These are phyloP conservation scores for Trichoderma oligosporum DNA, from an alignment of 2,329 filamentous ascomycete genomes.

Conservation along the genomic window DNA sequence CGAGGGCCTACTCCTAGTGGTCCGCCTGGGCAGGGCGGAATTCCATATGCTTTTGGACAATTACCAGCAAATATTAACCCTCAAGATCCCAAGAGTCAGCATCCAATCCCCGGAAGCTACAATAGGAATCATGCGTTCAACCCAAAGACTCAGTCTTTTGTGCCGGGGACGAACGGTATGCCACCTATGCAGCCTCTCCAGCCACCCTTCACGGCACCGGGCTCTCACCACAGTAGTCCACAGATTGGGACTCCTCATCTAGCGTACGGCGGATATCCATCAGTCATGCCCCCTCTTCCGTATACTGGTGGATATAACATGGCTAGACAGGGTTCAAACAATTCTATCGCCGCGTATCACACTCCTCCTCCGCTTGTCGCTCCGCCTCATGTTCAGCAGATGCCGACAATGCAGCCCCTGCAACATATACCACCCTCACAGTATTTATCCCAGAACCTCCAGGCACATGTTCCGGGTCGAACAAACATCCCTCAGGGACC, in stretches of 20 bases:
- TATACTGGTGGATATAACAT: slow-evolving; percentile 52
- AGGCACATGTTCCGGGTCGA: slow-evolving; percentile 45
- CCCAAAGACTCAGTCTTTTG: slow-evolving; percentile 88
- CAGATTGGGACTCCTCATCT: slow-evolving; percentile 51
- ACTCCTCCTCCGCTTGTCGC: slow-evolving; percentile 30
- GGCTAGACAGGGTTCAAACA: slow-evolving; percentile 55
- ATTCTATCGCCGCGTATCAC: slow-evolving; percentile 51
- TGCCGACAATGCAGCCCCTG: slow-evolving; percentile 39
- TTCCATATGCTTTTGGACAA: slow-evolving; percentile 74
- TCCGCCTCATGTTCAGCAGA: slow-evolving; percentile 37
- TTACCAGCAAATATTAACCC: slow-evolving; percentile 67
- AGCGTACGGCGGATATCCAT: slow-evolving; percentile 48
- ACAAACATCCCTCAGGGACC: slow-evolving; percentile 42
- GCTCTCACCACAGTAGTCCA: slow-evolving; percentile 51
- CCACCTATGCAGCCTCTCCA: slow-evolving; percentile 46
- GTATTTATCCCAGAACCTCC: slow-evolving; percentile 41
- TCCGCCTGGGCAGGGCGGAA: slow-evolving; percentile 31
- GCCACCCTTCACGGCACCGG: slow-evolving; percentile 46
- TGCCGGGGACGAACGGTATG: slow-evolving; percentile 58
- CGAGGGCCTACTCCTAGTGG: slow-evolving; percentile 27
- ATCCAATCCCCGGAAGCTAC: slow-evolving; percentile 80
- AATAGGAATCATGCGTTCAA: slow-evolving; percentile 81
- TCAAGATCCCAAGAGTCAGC: slow-evolving; percentile 69
- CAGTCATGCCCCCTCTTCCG: slow-evolving; percentile 37
- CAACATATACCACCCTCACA: slow-evolving; percentile 37